These are phyloP conservation scores for Cyclotella kingstonii DNA, from an alignment of 108 stramenopile species.

Conservation along the genomic window DNA sequence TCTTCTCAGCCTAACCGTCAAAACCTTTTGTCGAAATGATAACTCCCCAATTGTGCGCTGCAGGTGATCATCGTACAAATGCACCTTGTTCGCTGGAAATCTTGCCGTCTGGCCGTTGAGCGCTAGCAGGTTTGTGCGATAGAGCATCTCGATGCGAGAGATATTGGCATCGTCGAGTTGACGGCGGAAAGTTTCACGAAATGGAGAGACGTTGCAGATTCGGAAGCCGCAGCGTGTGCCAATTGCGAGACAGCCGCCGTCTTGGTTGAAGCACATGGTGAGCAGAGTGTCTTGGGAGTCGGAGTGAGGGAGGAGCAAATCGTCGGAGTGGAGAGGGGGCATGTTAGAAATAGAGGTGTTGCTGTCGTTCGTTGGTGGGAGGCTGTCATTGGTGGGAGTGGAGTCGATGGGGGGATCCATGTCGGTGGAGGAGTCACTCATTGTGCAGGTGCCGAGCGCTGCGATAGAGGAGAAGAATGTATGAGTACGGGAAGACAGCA, in stretches of 20 bases:
- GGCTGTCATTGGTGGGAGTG: too few relatives aligned
- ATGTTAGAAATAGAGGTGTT: too few relatives aligned
- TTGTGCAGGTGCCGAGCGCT: too few relatives aligned
- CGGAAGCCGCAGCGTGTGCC: conserved; percentile 93
- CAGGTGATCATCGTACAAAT: conserved; percentile 98
- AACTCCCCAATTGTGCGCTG: conserved; percentile 94
- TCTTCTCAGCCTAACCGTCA: conserved; percentile 87
- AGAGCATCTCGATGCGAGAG: conserved; percentile 98
- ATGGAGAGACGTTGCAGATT: conserved; percentile 95
- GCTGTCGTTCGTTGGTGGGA: too few relatives aligned
- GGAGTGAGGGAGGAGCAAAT: too few relatives aligned
- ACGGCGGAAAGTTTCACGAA: conserved; percentile 83
- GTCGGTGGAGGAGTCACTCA: too few relatives aligned
- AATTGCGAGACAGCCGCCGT: conserved; percentile 85
- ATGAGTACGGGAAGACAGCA: too few relatives aligned
- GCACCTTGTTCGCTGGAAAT: conserved; percentile 94
- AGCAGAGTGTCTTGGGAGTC: conserved; percentile 54
- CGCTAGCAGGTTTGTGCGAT: conserved; percentile 97
- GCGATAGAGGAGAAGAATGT: too few relatives aligned
- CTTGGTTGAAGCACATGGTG: conserved; percentile 83
- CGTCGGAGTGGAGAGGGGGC: too few relatives aligned
- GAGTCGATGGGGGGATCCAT: too few relatives aligned
- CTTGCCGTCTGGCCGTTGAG: conserved; percentile 92
- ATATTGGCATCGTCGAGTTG: conserved; percentile 52
- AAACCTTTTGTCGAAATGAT: conserved; percentile 85